phyloP scores from a whole-genome alignment of 441 rosid species.

The Brassica hybrid region DNA sequence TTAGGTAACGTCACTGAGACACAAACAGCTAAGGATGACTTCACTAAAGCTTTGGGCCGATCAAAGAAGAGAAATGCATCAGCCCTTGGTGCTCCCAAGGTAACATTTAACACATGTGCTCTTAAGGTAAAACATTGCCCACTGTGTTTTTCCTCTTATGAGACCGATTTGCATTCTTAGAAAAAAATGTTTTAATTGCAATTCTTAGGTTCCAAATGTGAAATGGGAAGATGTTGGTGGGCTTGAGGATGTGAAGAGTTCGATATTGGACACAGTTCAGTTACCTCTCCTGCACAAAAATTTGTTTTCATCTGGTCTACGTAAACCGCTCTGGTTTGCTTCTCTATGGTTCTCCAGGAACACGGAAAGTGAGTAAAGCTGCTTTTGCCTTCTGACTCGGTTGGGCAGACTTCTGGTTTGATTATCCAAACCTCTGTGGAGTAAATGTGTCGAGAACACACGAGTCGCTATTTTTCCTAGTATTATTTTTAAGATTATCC shows the following conservation, averaged over 20 bases:
- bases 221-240: conserved; percentile 99
- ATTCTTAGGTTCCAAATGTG: conserved; percentile 82
- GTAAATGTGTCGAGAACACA: background rate
- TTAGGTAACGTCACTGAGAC: conserved; percentile 42
- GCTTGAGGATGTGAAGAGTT: conserved; percentile 92
- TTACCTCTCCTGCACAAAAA: conserved; percentile 95
- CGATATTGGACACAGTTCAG: conserved; percentile 97
- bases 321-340: conserved; percentile 97
- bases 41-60: conserved; percentile 76
- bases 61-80: conserved; percentile 95
- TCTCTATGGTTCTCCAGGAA: conserved; percentile 98
- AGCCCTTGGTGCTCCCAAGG: conserved; percentile 82
- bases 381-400: conserved; percentile 20
- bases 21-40: conserved; percentile 54
- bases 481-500: background rate
- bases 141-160: background rate
- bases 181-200: conserved; percentile 10
- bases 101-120: too few species aligned
- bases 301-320: conserved; percentile 92
- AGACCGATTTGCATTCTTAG: conserved; percentile 10
- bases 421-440: background rate
- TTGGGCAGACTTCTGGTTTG: background rate
- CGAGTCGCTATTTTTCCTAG: background rate
- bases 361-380: conserved; percentile 82
- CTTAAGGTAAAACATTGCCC: conserved; percentile 53